A percentile compares a stretch with the other conserved stretches of the same genome.
Conservation (phyloP, 2,329 filamentous ascomycete species). For the Trichophyton rubrum region DNA sequence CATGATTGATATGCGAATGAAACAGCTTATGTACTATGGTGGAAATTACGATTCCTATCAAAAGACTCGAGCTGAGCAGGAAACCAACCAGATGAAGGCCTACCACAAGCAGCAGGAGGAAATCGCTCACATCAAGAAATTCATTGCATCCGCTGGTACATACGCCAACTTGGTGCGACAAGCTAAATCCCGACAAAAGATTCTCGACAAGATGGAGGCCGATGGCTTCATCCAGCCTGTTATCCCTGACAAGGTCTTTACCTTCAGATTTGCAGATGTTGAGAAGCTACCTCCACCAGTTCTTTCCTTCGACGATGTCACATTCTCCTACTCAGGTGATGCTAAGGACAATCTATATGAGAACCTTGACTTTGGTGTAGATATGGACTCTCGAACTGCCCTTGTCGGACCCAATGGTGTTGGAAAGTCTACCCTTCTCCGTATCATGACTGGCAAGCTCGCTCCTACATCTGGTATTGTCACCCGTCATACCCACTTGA, state of each 20-base stretch:
- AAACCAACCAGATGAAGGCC: constrained; percentile 97
- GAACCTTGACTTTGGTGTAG: constrained; percentile 93
- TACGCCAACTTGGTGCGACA: constrained; percentile 98
- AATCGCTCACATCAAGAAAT: constrained; percentile 99
- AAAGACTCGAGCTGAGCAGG: constrained; percentile 89
- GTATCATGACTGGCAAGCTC: constrained; percentile 99
- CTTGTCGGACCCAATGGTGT: constrained; percentile 98
- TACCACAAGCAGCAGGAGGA: constrained; percentile 99
- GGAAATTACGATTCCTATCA: constrained; percentile 98
- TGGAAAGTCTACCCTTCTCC: constrained; percentile 99
- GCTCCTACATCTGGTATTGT: constrained; percentile 72
- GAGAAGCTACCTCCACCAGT: constrained; percentile 98
- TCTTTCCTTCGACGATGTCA: constrained; percentile 90
- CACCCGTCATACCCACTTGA: constrained; percentile 90
- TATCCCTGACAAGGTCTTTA: constrained; percentile 73
- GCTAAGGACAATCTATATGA: constrained; percentile 86
- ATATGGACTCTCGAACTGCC: constrained; percentile 98
- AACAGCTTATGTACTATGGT: constrained; percentile 90
- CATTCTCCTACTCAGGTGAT: constrained; percentile 93
- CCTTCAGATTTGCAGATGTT: constrained; percentile 95
- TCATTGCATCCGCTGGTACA: constrained; percentile 98
- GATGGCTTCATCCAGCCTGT: constrained; percentile 97
- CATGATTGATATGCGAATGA: constrained; percentile 96
- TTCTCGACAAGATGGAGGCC: constrained; percentile 99
- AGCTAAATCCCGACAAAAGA: constrained; percentile 99